Evolutionary conservation across 768 basidiomycete species (phyloP), one percentile per base, ranked within the genome.

Genomic region (Trametes gibbosa): DNA sequence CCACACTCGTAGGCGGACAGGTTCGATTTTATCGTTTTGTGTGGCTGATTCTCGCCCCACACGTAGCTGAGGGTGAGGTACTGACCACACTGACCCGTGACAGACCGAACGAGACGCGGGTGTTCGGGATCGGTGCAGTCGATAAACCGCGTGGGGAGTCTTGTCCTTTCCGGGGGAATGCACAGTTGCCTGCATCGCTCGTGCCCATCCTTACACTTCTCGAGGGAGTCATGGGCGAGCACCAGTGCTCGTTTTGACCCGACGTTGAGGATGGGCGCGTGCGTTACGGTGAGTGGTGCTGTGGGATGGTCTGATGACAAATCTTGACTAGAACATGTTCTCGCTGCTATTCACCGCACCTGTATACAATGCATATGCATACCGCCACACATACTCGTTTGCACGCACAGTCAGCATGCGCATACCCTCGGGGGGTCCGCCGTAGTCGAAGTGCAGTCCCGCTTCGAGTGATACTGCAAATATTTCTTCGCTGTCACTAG

Each of bases 31-130:
- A 54, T 56, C 23, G 55, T 56, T 19, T 35, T 16, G 19, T 47
- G 29, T 2, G 54, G 24, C 23, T 52, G 43, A 1, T 13, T 7
- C 21, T 41, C 54, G n/a, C 54, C 60, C 50, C 60, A 51, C 6
- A 56, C 54, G 47, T 61, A 61, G 45, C 60, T 61, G 37, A 61
- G 50, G 4, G 53, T 50, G 5, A 49, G 17, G 32, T 61, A 61
- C 3, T 34, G 50, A 7, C 42, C 60, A 2, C 23, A 21, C 24
- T 51, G 43, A 4, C 54, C 54, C 12, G 34, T 32, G 29, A 10
- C 13, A 7, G 47, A 24, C 21, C 43, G 19, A 37, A 34, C 45
- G 1, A 61, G 49, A 2, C 17, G 32, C 7, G 54, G 55, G 19
- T 42, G 50, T 3, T 19, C 5, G 13, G 60, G 60, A 17, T 61